phyloP scores from a whole-genome alignment of 257 asterid genomes.

The Linderniella brevidens region DNA sequence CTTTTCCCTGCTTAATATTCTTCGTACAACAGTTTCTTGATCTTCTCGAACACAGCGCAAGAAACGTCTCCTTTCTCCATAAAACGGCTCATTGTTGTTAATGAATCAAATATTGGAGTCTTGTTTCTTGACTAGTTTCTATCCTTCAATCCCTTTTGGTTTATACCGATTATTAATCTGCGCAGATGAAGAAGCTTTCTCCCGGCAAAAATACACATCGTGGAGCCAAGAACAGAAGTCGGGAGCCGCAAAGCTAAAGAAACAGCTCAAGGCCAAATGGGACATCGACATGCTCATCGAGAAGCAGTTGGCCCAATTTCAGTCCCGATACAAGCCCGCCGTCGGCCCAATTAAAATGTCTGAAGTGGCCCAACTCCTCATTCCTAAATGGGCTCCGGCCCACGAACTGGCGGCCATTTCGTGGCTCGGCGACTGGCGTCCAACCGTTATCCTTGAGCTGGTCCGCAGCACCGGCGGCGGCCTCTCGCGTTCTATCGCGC shows the following conservation, averaged over 20 bases:
- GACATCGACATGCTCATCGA: conserved; percentile 46
- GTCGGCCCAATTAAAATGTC: conserved; percentile 32
- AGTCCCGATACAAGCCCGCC: conserved; percentile 31
- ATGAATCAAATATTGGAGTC: background rate
- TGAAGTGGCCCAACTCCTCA: conserved; percentile 38
- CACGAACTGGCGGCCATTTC: conserved; percentile 48
- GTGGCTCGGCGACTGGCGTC: conserved; percentile 96
- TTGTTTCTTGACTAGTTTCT: background rate
- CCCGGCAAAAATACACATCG: conserved; percentile 30
- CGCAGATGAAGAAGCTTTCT: conserved; percentile 28
- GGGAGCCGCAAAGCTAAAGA: conserved; percentile 51
- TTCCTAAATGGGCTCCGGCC: conserved; percentile 53
- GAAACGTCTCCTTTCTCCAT: background rate
- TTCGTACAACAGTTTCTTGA: background rate
- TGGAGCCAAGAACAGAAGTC: conserved; percentile 62
- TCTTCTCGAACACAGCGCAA: no score
- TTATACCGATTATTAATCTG: background rate
- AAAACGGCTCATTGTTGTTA: background rate
- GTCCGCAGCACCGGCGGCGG: conserved; percentile 28
- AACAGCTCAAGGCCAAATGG: conserved; percentile 60
- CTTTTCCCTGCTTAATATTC: background rate
- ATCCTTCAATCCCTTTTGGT: background rate
- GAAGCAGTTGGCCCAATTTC: conserved; percentile 34
- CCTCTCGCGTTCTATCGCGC: background rate
- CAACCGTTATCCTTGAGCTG: conserved; percentile 54